Percentiles rank a stretch among this genome's conserved stretches.
These are phyloP conservation scores for Mycosphaerella sp. DNA, from an alignment of 2,329 filamentous ascomycete genomes.

Conservation along the genomic window DNA sequence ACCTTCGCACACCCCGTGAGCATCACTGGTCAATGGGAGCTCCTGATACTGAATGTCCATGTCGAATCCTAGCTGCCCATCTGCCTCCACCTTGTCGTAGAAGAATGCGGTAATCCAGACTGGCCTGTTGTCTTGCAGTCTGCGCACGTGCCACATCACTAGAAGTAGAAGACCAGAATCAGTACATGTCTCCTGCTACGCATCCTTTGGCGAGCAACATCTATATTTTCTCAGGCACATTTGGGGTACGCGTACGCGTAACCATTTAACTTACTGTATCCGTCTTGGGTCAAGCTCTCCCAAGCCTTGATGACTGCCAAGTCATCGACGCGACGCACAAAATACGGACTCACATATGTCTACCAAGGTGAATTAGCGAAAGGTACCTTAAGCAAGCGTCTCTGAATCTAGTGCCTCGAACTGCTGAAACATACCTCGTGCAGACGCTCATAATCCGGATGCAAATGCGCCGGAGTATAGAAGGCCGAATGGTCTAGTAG, in stretches of 20 bases:
- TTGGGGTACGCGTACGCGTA: background rate
- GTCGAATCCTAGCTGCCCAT: background rate
- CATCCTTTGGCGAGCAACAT: no score
- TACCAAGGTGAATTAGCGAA: no score
- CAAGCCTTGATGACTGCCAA: slow-evolving; percentile 3
- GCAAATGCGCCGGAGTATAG: background rate
- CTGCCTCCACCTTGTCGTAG: background rate
- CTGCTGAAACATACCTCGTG: background rate
- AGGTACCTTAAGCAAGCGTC: no score
- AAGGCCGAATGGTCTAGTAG: background rate
- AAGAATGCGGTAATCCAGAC: background rate
- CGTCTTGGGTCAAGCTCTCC: slow-evolving; percentile 1
- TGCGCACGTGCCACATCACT: slow-evolving; percentile 1
- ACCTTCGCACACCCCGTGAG: no score
- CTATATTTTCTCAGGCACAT: no score
- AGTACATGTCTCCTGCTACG: background rate
- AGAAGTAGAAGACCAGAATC: background rate
- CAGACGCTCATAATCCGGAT: background rate
- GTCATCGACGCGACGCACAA: slow-evolving; percentile 2
- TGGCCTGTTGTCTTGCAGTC: background rate
- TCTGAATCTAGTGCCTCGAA: no score
- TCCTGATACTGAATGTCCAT: background rate
- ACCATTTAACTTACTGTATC: background rate
- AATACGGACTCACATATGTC: background rate
- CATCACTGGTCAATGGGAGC: no score